Evolutionary conservation across 306 rosid genomes (phyloP), one percentile per base, ranked within the genome.

Genomic region (Malus asiatica): DNA sequence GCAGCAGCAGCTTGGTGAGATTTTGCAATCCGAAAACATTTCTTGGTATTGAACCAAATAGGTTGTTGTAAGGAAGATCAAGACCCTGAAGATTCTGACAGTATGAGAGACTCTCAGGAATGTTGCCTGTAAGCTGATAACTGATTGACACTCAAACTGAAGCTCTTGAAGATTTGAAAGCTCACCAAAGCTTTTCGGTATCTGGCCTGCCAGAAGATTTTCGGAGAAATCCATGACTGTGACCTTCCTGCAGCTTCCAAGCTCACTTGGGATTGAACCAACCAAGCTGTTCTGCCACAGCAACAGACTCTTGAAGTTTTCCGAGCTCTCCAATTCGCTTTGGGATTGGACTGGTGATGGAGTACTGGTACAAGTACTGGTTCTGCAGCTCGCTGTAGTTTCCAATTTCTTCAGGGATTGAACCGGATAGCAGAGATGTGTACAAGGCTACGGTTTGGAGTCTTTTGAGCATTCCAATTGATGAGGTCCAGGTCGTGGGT

Each of bases 401-500:
- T 44, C 87, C 96, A 52, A 93, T 93, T 83, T 88, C 97, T 84
- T 91, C 98, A n/a, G 98, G 97, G 57, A 93, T 87, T 46, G 92
- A 79, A 81, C 93, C 93, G 3, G 91, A 84, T 38, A 93, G 65
- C 19, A 72, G 83, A 72, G 92, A 73, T 46, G 92, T 87, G 86
- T 93, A 93, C 32, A 93, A 70, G 81, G 91, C 90, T 23, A 93
- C 82, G 61, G 86, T 91, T 75, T 88, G 89, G 46, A 93, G 27
- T 11, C 80, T 81, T 71, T 79, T 84, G 53, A 93, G 87, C 85
- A 45, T 83, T 77, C 93, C 93, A 52, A 93, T 89, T 9, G 97
- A 84, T 13, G 96, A 76, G 58, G 98, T n/a, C n/a, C n/a, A n/a
- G n/a, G n/a, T n/a, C n/a, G n/a, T n/a, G n/a, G n/a, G n/a, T n/a